Percentiles rank a stretch among this genome's conserved stretches.
phyloP scores from a whole-genome alignment of 2,329 filamentous ascomycete genomes.

The Alternaria brassicae region DNA sequence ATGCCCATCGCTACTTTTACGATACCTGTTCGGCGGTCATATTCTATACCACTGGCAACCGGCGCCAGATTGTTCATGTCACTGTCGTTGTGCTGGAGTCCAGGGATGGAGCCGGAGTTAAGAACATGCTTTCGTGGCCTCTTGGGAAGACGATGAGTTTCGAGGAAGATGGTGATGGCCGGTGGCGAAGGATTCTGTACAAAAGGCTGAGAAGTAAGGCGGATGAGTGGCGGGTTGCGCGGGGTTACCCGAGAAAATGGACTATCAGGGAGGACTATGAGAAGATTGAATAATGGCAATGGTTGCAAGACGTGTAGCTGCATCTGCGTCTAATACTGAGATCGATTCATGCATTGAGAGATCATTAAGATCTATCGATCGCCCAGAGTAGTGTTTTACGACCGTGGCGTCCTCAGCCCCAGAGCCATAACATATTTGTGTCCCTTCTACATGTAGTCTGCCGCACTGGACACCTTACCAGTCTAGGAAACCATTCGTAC shows the following conservation, averaged over 20 bases:
- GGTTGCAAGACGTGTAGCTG: background rate
- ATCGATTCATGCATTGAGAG: no score
- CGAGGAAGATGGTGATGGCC: constrained; percentile 47
- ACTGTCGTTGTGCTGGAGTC: constrained; percentile 56
- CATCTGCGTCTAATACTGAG: no score
- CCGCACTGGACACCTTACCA: rapidly evolving
- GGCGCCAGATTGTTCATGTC: constrained; percentile 54
- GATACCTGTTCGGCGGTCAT: constrained; percentile 56
- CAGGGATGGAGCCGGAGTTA: constrained; percentile 56
- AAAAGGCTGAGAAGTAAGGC: constrained; percentile 42
- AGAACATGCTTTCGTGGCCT: constrained; percentile 55
- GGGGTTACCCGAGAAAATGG: constrained; percentile 48
- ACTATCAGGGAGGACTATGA: constrained; percentile 17
- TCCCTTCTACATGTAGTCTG: no score
- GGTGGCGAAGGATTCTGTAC: constrained; percentile 53
- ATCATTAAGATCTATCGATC: no score
- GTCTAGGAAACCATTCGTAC: background rate
- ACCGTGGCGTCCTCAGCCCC: no score
- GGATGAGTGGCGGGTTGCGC: constrained; percentile 47
- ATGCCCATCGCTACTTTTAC: constrained; percentile 60
- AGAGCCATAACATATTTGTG: no score
- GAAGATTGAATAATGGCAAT: background rate
- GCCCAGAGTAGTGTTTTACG: no score
- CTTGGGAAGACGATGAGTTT: constrained; percentile 39
- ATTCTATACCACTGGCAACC: constrained; percentile 55